Evolutionary conservation across 2,329 filamentous ascomycete species (phyloP).

Genomic region (Paraphoma chrysanthemicola): DNA sequence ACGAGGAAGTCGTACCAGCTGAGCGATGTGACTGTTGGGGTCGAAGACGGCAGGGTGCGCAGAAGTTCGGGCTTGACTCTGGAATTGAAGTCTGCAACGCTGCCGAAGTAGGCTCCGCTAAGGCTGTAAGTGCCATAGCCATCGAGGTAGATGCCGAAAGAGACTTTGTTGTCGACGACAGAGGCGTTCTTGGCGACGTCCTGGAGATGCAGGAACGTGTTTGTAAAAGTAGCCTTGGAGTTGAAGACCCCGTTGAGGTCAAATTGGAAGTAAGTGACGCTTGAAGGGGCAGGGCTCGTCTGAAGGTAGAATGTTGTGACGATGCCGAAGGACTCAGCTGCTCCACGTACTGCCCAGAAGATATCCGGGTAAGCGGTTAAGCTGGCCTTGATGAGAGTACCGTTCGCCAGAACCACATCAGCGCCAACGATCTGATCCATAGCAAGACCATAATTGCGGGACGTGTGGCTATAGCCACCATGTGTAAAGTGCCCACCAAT

Average conservation of each 20-base stretch:
- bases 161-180: slow-evolving; percentile 50
- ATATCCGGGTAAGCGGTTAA: slow-evolving; percentile 44
- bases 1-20: slow-evolving; percentile 51
- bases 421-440: slow-evolving; percentile 43
- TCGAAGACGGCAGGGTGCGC: slow-evolving; percentile 40
- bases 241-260: slow-evolving; percentile 32
- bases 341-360: slow-evolving; percentile 52
- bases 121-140: slow-evolving; percentile 42
- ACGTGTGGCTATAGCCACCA: slow-evolving; percentile 46
- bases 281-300: slow-evolving; percentile 35
- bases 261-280: slow-evolving; percentile 39
- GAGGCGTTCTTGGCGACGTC: slow-evolving; percentile 49
- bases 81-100: slow-evolving; percentile 44
- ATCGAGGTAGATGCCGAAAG: slow-evolving; percentile 53
- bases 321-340: slow-evolving; percentile 51
- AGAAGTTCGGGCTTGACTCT: slow-evolving; percentile 50
- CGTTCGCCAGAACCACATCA: slow-evolving; percentile 50
- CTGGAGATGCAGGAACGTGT: slow-evolving; percentile 51
- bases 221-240: slow-evolving; percentile 40
- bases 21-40: slow-evolving; percentile 31
- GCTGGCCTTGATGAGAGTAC: slow-evolving; percentile 47
- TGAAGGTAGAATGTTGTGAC: slow-evolving; percentile 48
- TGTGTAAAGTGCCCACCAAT: slow-evolving; percentile 47
- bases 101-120: slow-evolving; percentile 51
- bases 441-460: slow-evolving; percentile 44